These are phyloP conservation scores for Hanseniaspora lachancei DNA, from an alignment of 805 yeast species.

Conservation along the genomic window DNA sequence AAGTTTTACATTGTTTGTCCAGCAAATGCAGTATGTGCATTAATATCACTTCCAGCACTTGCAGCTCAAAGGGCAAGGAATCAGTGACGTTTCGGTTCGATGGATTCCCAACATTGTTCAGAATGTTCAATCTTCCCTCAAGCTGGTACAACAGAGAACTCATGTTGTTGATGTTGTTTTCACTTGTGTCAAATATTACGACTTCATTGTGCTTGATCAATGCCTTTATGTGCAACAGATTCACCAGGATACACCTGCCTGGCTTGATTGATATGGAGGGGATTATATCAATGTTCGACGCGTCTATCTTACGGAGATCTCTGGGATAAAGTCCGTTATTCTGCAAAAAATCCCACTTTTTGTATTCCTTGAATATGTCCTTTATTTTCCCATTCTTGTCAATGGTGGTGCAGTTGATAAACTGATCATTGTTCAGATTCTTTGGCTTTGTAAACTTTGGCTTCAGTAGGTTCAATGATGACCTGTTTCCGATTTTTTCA, in stretches of 20 bases:
- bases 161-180: slow-evolving; percentile 51
- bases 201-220: slow-evolving; percentile 69
- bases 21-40: slow-evolving; percentile 67
- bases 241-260: slow-evolving; percentile 61
- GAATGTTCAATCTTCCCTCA: slow-evolving; percentile 38
- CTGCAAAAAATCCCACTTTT: slow-evolving; percentile 60
- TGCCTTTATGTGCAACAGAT: slow-evolving; percentile 78
- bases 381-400: slow-evolving; percentile 60
- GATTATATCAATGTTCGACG: slow-evolving; percentile 64
- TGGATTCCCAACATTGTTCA: slow-evolving; percentile 4
- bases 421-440: slow-evolving; percentile 27
- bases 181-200: slow-evolving; percentile 60
- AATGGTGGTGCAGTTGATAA: slow-evolving; percentile 67
- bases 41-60: slow-evolving; percentile 70
- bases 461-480: slow-evolving; percentile 18
- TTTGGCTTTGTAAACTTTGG: slow-evolving; percentile 28
- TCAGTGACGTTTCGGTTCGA: slow-evolving; percentile 20
- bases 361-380: slow-evolving; percentile 67
- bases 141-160: slow-evolving; percentile 65
- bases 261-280: slow-evolving; percentile 78
- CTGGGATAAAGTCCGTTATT: slow-evolving; percentile 70
- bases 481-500: background rate
- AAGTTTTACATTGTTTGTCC: slow-evolving; percentile 59
- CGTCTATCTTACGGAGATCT: slow-evolving; percentile 70
- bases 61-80: slow-evolving; percentile 56